Conservation (phyloP, 345 rosid species). For the Populus deltoides region DNA sequence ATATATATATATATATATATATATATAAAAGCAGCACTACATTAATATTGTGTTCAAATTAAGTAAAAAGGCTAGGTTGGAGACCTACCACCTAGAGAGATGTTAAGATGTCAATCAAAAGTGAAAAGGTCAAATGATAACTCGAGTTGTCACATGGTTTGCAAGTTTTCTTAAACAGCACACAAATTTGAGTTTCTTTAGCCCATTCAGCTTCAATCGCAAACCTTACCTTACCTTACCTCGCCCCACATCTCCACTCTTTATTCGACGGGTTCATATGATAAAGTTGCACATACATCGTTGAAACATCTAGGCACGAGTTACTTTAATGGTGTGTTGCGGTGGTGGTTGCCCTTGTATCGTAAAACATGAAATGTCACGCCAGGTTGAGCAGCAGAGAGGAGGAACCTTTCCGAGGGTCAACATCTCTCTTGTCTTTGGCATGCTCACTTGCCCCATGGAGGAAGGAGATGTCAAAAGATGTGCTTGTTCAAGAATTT, state of each 20-base stretch:
- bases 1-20: no score
- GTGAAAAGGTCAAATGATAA: slow-evolving; percentile 20
- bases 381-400: background rate
- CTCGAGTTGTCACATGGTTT: slow-evolving; percentile 12
- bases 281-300: no score
- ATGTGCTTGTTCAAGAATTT: no score
- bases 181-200: slow-evolving; percentile 1
- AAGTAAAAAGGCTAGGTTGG: background rate
- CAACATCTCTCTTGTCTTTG: no score
- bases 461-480: no score
- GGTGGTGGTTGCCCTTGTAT: background rate
- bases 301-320: no score
- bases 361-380: background rate
- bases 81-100: slow-evolving; percentile 2
- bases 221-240: background rate
- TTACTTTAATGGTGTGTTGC: background rate
- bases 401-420: background rate
- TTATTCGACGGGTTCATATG: background rate
- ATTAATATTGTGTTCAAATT: background rate
- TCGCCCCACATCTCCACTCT: background rate
- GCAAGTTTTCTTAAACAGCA: background rate
- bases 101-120: slow-evolving; percentile 14
- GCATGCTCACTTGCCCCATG: no score
- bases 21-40: no score
- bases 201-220: background rate